phyloP scores from a whole-genome alignment of 106 monocot species.

The Apostasia shenzhenica region DNA sequence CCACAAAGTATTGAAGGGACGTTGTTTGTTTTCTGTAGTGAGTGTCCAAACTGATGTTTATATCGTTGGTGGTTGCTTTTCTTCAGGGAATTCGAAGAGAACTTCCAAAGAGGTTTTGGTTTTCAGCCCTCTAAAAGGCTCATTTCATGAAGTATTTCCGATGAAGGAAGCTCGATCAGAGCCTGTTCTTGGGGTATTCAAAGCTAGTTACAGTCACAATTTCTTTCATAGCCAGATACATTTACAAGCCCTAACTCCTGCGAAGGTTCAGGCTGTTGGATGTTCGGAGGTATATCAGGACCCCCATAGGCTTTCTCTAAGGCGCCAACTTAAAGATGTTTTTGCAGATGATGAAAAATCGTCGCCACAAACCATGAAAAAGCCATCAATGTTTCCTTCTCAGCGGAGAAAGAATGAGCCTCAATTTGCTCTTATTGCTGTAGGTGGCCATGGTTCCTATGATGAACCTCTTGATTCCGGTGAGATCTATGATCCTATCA shows the following conservation, averaged over 20 bases:
- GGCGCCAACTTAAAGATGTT: conserved; percentile 40
- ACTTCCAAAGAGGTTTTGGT: conserved; percentile 52
- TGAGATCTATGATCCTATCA: conserved; percentile 62
- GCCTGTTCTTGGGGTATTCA: conserved; percentile 65
- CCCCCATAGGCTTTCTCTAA: conserved; percentile 54
- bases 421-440: conserved; percentile 54
- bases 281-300: conserved; percentile 67
- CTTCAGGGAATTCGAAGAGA: conserved; percentile 23
- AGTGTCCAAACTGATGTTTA: conserved; percentile 55
- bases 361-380: conserved; percentile 8
- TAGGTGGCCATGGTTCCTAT: conserved; percentile 61
- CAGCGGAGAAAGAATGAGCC: background rate
- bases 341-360: conserved; percentile 19
- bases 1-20: conserved; percentile 27
- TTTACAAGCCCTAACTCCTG: background rate
- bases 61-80: conserved; percentile 58
- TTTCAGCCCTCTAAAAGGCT: conserved; percentile 49
- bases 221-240: conserved; percentile 18
- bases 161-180: conserved; percentile 57
- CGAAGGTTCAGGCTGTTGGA: conserved; percentile 18
- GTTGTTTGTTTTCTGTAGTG: conserved; percentile 60
- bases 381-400: background rate
- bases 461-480: conserved; percentile 73
- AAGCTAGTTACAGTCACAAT: conserved; percentile 27
- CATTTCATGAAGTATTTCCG: conserved; percentile 50